These are phyloP conservation scores for Ophiostoma ulmi DNA, from an alignment of 2,329 filamentous ascomycete genomes.

Conservation along the genomic window DNA sequence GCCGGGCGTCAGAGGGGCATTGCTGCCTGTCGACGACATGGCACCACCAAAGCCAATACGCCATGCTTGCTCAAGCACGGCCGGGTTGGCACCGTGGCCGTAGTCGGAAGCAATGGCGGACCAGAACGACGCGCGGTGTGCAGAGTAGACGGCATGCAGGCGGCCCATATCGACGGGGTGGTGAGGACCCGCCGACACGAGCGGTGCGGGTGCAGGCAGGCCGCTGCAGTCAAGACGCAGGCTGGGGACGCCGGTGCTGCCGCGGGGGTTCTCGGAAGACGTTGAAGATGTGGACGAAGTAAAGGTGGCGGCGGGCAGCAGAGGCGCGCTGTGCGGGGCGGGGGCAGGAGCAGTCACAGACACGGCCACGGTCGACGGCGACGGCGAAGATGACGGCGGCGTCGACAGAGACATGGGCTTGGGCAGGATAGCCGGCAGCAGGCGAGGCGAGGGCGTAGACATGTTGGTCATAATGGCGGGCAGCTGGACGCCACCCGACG, in stretches of 20 bases:
- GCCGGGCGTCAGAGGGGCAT: slow-evolving; percentile 25
- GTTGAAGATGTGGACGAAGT: slow-evolving; percentile 29
- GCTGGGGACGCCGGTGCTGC: slow-evolving; percentile 30
- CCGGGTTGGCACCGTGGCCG: slow-evolving; percentile 56
- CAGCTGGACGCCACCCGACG: slow-evolving; percentile 44
- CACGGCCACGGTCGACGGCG: background rate
- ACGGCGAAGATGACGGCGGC: background rate
- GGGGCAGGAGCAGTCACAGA: background rate
- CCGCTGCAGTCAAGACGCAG: slow-evolving; percentile 57
- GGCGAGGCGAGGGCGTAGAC: slow-evolving; percentile 42
- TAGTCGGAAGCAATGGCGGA: slow-evolving; percentile 66
- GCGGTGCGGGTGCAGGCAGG: slow-evolving; percentile 38
- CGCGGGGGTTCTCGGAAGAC: slow-evolving; percentile 26
- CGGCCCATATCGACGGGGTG: slow-evolving; percentile 58
- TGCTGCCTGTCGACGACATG: slow-evolving; percentile 9
- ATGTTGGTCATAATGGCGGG: slow-evolving; percentile 43
- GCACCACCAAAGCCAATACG: slow-evolving; percentile 33
- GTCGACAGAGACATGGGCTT: slow-evolving; percentile 47
- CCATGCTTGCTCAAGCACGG: slow-evolving; percentile 67
- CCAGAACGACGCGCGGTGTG: slow-evolving; percentile 70
- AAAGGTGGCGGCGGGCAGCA: slow-evolving; percentile 42
- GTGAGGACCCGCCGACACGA: slow-evolving; percentile 32
- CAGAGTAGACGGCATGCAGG: slow-evolving; percentile 64
- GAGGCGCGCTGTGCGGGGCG: slow-evolving; percentile 36
- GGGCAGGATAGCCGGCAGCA: slow-evolving; percentile 58